Conservation (phyloP, 1,284 basidiomycete species). For the Mycosarcoma mackinlayi region DNA sequence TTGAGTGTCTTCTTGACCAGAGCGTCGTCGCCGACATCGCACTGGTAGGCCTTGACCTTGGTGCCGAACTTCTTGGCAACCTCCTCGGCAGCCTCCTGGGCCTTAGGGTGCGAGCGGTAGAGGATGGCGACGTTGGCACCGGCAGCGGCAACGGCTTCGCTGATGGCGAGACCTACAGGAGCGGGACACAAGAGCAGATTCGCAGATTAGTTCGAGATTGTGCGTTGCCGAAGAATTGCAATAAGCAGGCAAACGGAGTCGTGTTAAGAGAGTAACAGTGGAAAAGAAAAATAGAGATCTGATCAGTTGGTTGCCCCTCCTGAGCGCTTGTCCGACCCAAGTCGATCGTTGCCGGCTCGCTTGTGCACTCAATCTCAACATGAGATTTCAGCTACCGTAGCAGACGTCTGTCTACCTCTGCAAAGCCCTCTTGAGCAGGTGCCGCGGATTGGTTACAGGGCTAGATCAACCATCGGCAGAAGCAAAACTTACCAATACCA, state of each 20-base stretch:
- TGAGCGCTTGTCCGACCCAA: too few species aligned
- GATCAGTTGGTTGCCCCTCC: too few species aligned
- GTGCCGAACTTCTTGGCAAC: constrained; percentile 65
- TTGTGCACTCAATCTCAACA: too few species aligned
- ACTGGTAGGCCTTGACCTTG: constrained; percentile 68
- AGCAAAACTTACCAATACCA: constrained; percentile 59
- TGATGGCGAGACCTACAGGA: constrained; percentile 63
- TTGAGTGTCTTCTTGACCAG: constrained; percentile 64
- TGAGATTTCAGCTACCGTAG: too few species aligned
- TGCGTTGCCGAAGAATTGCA: constrained; percentile 1
- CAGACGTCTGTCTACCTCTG: too few species aligned
- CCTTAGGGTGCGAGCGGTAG: constrained; percentile 67
- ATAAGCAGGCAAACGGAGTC: background rate
- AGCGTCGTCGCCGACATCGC: constrained; percentile 65
- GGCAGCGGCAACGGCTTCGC: constrained; percentile 62
- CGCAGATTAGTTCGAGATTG: too few species aligned
- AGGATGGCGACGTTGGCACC: constrained; percentile 68
- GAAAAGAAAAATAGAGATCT: too few species aligned
- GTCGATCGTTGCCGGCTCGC: too few species aligned
- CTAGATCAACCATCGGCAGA: background rate
- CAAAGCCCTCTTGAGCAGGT: too few species aligned
- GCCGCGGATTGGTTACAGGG: too few species aligned
- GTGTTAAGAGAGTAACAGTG: too few species aligned
- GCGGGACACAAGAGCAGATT: too few species aligned
- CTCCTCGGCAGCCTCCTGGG: constrained; percentile 60